Evolutionary conservation across 371 early-diverging fungal genomes (phyloP), one percentile per base, ranked within the genome.

Genomic region (Mortierella sp.): DNA sequence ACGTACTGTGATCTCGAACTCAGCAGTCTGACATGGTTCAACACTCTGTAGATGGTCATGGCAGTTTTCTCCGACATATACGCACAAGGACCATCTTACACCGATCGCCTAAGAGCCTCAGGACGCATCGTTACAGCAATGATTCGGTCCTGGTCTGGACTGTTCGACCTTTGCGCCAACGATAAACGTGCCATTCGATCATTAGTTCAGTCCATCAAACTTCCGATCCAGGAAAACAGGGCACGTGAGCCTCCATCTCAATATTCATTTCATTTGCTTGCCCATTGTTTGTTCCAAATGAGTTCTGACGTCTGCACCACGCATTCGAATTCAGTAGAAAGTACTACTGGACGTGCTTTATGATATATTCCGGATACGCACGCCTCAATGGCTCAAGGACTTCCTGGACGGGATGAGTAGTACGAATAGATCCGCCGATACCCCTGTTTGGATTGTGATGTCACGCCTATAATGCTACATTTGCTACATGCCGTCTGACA

Each of bases 141-240:
- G 54, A 60, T 95, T 19, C 86, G 89, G 57, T 88, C 87, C 1
- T 95, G 95, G 95, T 91, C 93, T 56, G 88, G 90, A 0, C 64
- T 92, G 0, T 84, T 94, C 38, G 92, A 90, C 64, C 82, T 95
- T 63, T 93, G 91, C 67, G 82, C 89, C 3, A 90, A 93, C 58
- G 84, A 91, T 54, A 86, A 88, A 81, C 82, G 90, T 23, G 89
- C 93, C 0, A 84, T 94, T 18, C 67, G 86, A 45, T 89, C 93
- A 0, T 82, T 95, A 18, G 90, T 95, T 0, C 92, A 91, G 42
- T 87, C 93, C 0, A 78, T 94, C 38, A 79, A 85, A 6, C 78
- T 93, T 45, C 94, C 95, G 8, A 81, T 83, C 24, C 92, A 90
- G 28, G 95, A 94, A 52, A 91, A 89, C 16, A 80, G 90, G 82